phyloP scores from a whole-genome alignment of 2,329 filamentous ascomycete species.

The Cytospora leucostoma region DNA sequence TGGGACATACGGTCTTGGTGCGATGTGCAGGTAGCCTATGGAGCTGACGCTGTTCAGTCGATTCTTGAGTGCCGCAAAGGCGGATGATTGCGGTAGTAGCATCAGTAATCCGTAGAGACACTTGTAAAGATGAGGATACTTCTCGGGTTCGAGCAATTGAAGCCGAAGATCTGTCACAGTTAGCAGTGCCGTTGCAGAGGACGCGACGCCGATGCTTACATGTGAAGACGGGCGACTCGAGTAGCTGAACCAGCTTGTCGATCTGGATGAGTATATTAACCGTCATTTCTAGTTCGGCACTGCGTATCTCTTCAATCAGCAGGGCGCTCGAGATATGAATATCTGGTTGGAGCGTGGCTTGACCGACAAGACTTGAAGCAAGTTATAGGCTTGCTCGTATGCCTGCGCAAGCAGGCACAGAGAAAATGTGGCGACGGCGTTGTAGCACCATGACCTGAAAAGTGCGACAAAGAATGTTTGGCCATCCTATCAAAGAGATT shows the following conservation, averaged over 20 bases:
- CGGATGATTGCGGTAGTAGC: constrained; percentile 96
- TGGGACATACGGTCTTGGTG: constrained; percentile 70
- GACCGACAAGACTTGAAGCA: constrained; percentile 85
- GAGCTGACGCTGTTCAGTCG: constrained; percentile 95
- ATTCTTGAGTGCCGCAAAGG: constrained; percentile 95
- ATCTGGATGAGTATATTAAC: constrained; percentile 99
- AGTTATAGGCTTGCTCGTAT: constrained; percentile 95
- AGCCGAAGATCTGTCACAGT: constrained; percentile 74
- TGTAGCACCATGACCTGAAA: constrained; percentile 97
- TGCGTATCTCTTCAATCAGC: constrained; percentile 42
- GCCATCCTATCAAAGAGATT: constrained; percentile 63
- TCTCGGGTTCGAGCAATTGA: constrained; percentile 92
- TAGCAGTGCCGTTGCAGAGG: background rate
- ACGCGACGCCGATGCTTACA: constrained; percentile 58
- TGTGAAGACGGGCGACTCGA: constrained; percentile 97
- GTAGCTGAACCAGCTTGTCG: constrained; percentile 93
- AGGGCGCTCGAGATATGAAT: background rate
- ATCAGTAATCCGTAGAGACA: constrained; percentile 96
- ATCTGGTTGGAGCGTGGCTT: constrained; percentile 13
- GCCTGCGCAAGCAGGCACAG: constrained; percentile 93
- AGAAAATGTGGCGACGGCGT: constrained; percentile 96
- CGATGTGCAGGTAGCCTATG: constrained; percentile 90
- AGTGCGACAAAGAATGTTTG: constrained; percentile 93
- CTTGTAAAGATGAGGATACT: constrained; percentile 93
- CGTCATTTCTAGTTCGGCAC: constrained; percentile 96